These are phyloP conservation scores for Ascocoryne sarcoides DNA, from an alignment of 2,329 filamentous ascomycete genomes.

Conservation along the genomic window DNA sequence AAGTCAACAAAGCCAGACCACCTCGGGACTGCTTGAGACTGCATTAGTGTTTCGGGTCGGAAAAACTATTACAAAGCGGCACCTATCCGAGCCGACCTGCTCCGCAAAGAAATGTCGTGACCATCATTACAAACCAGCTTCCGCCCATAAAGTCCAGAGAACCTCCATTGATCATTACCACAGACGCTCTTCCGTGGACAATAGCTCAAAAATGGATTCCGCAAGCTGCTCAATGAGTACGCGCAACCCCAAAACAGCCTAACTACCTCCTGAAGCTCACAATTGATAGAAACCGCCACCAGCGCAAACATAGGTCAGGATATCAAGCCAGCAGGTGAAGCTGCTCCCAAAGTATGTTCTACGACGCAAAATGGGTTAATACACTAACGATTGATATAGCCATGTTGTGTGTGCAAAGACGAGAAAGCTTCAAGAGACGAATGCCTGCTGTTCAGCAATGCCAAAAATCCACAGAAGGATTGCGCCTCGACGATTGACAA, in stretches of 20 bases:
- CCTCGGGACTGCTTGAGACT: too few relatives aligned
- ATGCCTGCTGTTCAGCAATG: constrained; percentile 95
- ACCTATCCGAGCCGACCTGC: too few relatives aligned
- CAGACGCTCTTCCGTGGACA: too few relatives aligned
- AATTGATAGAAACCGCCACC: constrained; percentile 21
- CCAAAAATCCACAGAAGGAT: constrained; percentile 72
- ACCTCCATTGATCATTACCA: too few relatives aligned
- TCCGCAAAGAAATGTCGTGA: too few relatives aligned
- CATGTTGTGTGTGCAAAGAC: constrained; percentile 95
- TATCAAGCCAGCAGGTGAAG: constrained; percentile 19
- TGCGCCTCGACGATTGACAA: constrained; percentile 75
- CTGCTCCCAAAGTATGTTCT: constrained; percentile 21
- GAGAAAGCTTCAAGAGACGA: constrained; percentile 91
- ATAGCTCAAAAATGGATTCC: constrained; percentile 23
- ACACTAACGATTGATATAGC: constrained; percentile 41
- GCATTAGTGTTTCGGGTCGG: too few relatives aligned
- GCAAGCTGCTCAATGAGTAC: constrained; percentile 23
- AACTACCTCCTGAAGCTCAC: constrained; percentile 6
- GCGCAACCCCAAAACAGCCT: background rate
- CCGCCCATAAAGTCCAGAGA: too few relatives aligned
- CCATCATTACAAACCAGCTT: too few relatives aligned
- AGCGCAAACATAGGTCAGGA: constrained; percentile 21
- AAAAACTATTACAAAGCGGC: too few relatives aligned
- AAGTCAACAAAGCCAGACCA: too few relatives aligned
- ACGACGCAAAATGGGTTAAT: background rate